Evolutionary conservation across 2,329 filamentous ascomycete species (phyloP).

Genomic region (Grosmannia huntii): DNA sequence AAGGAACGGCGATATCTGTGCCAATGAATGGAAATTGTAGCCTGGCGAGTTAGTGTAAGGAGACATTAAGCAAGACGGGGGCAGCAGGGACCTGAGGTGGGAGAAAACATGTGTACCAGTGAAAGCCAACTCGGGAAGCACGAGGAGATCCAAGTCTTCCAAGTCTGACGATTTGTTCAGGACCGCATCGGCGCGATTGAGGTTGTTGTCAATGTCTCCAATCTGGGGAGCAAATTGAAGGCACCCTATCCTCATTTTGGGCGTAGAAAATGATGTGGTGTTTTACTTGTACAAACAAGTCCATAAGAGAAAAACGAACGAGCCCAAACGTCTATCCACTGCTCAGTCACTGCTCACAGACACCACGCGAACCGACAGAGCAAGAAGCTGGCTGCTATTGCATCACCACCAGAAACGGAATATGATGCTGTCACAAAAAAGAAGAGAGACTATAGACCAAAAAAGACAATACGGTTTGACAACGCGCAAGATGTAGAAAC

Average conservation of each 20-base stretch:
- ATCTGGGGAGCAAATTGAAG: constrained; percentile 62
- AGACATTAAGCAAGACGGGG: neutral
- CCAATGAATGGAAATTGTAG: constrained; percentile 63
- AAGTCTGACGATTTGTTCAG: constrained; percentile 37
- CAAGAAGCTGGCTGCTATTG: neutral
- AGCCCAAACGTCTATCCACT: neutral
- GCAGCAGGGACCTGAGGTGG: neutral
- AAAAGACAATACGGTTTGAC: neutral
- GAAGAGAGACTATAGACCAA: neutral
- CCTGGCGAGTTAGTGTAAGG: constrained; percentile 26
- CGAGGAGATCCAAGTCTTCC: constrained; percentile 57
- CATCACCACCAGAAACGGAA: neutral
- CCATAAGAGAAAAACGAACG: neutral
- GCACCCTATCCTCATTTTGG: constrained; percentile 26
- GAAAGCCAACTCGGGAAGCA: constrained; percentile 67
- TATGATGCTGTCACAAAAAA: neutral
- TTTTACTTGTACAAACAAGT: neutral
- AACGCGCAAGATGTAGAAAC: neutral
- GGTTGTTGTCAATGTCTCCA: constrained; percentile 57
- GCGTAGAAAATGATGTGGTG: neutral
- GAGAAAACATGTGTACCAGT: constrained; percentile 36
- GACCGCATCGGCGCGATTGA: constrained; percentile 53
- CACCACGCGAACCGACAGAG: neutral
- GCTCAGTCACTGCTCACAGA: neutral
- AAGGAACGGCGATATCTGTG: constrained; percentile 55